Percentiles rank a stretch among this genome's conserved stretches.
These are phyloP conservation scores for Verruconis gallopava DNA, from an alignment of 2,329 filamentous ascomycete species.

Conservation along the genomic window DNA sequence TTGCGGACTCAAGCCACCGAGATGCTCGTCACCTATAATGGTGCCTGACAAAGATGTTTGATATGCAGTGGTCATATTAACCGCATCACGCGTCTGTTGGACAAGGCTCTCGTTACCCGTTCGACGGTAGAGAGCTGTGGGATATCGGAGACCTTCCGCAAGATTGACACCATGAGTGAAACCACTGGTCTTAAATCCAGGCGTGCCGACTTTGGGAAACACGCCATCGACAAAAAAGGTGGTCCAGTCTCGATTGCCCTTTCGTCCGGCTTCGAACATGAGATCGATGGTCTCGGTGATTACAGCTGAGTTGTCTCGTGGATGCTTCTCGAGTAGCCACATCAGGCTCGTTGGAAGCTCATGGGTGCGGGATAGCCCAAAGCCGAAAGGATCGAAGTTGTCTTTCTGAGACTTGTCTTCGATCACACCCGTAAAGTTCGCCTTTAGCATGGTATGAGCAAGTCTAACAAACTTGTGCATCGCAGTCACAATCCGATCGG, in stretches of 20 bases:
- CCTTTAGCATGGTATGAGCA: conserved; percentile 37
- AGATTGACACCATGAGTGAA: conserved; percentile 14
- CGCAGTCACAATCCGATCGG: conserved; percentile 32
- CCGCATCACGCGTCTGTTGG: conserved; percentile 28
- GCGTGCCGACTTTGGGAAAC: not conserved
- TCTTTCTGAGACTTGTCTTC: not conserved
- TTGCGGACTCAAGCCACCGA: conserved; percentile 32
- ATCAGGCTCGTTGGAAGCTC: not conserved
- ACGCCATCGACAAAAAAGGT: not conserved
- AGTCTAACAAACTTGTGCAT: conserved; percentile 39
- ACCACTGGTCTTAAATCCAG: not conserved
- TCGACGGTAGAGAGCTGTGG: conserved; percentile 29
- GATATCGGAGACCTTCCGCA: conserved; percentile 14
- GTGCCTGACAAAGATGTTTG: conserved; percentile 36
- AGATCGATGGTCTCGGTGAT: conserved; percentile 1
- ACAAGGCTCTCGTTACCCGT: conserved; percentile 31
- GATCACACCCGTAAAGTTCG: conserved; percentile 8
- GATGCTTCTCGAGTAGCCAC: not conserved
- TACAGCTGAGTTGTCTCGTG: not conserved
- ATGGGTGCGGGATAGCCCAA: not conserved
- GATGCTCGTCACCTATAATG: conserved; percentile 38
- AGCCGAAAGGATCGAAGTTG: not conserved
- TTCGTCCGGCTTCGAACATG: not conserved
- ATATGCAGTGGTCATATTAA: conserved; percentile 36
- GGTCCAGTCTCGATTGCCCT: not conserved